A percentile compares a stretch with the other conserved stretches of the same genome.
phyloP scores from a whole-genome alignment of 1,284 basidiomycete species.

The Ceratobasidium sp. region DNA sequence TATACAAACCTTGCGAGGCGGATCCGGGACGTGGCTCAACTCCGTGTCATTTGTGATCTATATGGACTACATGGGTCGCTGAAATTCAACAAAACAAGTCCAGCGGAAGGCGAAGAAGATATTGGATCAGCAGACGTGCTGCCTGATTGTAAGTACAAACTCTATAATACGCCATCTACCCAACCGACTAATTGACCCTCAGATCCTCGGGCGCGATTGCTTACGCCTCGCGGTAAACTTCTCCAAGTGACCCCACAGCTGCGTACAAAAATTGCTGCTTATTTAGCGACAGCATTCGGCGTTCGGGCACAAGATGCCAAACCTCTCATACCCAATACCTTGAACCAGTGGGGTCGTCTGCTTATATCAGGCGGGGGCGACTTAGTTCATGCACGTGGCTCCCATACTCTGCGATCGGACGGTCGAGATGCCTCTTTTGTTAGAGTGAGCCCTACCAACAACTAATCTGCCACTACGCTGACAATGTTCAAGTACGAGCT shows the following conservation, averaged over 20 bases:
- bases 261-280: too few relatives aligned
- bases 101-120: not conserved
- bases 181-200: too few relatives aligned
- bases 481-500: slow-evolving; percentile 1
- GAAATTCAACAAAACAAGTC: not conserved
- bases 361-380: not conserved
- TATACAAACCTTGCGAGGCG: slow-evolving; percentile 50
- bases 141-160: slow-evolving; percentile 3
- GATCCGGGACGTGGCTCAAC: slow-evolving; percentile 48
- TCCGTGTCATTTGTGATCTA: slow-evolving; percentile 46
- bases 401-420: not conserved
- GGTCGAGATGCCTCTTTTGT: not conserved
- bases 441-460: not conserved
- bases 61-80: slow-evolving; percentile 26
- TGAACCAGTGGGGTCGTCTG: not conserved
- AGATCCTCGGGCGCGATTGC: too few relatives aligned
- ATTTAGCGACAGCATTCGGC: too few relatives aligned
- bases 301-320: not conserved
- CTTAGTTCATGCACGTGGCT: not conserved
- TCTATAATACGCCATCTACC: not conserved
- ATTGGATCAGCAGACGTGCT: not conserved
- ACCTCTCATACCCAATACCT: not conserved
- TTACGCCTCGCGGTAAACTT: too few relatives aligned
- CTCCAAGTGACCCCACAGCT: too few relatives aligned
- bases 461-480: not conserved